Percentiles rank a stretch among this genome's conserved stretches.
Conservation (phyloP, 176 grass and related monocot genomes). For the Coix lacrymajobi region DNA sequence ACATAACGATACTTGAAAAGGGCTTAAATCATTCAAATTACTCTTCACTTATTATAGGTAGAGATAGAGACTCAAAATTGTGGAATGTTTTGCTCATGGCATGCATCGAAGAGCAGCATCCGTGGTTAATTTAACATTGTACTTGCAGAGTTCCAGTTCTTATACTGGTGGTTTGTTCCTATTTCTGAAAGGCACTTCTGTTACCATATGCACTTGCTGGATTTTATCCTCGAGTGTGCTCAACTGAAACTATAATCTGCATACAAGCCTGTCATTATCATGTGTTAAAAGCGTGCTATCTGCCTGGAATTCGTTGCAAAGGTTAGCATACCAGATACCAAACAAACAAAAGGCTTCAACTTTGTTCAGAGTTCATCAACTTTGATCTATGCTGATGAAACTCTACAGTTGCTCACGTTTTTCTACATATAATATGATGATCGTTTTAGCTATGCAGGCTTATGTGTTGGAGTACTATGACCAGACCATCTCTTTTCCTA, state of each 20-base stretch:
- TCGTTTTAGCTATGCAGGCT: conserved; percentile 53
- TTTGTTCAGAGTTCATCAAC: not conserved
- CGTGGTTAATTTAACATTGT: too few species aligned
- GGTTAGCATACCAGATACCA: conserved; percentile 46
- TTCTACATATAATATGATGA: not conserved
- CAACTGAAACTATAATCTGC: not conserved
- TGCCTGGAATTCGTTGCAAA: conserved; percentile 93
- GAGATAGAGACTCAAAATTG: too few species aligned
- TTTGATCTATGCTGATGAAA: not conserved
- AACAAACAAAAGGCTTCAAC: not conserved
- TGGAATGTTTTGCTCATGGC: too few species aligned
- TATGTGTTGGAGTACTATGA: conserved; percentile 94
- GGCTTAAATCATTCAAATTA: too few species aligned
- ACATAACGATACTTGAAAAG: too few species aligned
- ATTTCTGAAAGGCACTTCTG: not conserved
- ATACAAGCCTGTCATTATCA: conserved; percentile 65
- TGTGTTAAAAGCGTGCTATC: conserved; percentile 90
- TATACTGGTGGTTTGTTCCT: too few species aligned
- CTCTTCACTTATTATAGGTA: too few species aligned
- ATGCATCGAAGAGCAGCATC: too few species aligned
- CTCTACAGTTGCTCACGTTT: not conserved
- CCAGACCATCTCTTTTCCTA: conserved; percentile 80
- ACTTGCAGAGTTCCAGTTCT: too few species aligned
- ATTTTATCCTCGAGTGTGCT: not conserved
- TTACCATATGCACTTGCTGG: not conserved